Base-by-base conservation (phyloP, 176 grass and related monocot species). In the maize (Zea mays) region DNA sequence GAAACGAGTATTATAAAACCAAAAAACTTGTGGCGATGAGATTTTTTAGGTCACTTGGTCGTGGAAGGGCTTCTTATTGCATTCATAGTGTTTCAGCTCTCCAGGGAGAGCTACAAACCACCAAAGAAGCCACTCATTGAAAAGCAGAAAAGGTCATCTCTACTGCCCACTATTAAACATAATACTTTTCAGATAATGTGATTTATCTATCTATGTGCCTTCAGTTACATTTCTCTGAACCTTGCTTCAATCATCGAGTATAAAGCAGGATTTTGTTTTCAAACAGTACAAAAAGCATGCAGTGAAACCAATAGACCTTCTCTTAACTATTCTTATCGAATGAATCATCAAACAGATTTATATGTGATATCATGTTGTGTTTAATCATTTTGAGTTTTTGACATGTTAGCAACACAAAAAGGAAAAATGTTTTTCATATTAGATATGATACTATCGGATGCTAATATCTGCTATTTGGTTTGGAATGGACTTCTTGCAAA, bases 41-140 rank as follows among this genome's bases (percentile, higher is more conserved):
- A 50, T 69, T 77, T 71, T 75, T 78, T 78, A 97, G 94, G 94
- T 8, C 94, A 97, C 52, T 81, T 93, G 74, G 94, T 93, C 67
- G 91, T 97, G n/a, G 94, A 97, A 86, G 91, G 85, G 62, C 85
- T 97, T 75, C 90, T 97, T 69, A 81, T 91, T 46, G 91, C 68
- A 0, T 88, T 97, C 72, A 93, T 97, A 86, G 65, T 97, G 69
- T 93, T 93, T 76, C 91, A 93, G 82, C 94, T 97, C 57, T 88
- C 88, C n/a, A 85, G 94, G 69, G 93, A 97, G 86, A 97, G 91
- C 69, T 93, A 97, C 79, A 97, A 93, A 62, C 91, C 91, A 17
- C 94, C 91, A 15, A 93, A 97, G 79, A 97, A 93, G 27, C 27
- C 27, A 27, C 27, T 27, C 27, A 27, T 27, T 27, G 27, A 27